Evolutionary conservation across 2,329 filamentous ascomycete species (phyloP), one percentile per base, ranked within the genome.

Genomic region (Pseudogymnoascus sp.): DNA sequence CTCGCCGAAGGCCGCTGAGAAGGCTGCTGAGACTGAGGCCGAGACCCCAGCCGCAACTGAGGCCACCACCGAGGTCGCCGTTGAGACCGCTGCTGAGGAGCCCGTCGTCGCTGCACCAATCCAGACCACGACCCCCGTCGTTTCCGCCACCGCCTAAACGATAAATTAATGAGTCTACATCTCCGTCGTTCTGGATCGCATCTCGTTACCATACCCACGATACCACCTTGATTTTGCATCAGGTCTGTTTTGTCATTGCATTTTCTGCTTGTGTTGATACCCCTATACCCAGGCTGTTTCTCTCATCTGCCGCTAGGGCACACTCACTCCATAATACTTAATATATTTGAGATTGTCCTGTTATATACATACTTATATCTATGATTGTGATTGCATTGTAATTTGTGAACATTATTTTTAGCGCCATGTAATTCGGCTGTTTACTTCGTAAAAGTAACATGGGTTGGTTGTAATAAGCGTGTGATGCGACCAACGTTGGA

Each of bases 211-310:
- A 74, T 73, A 73, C 72, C 70, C 68, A 70, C 71, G 69, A 73
- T 74, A 73, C 72, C 71, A 73, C 71, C 72, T 70, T 71, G 70
- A 68, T 73, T 73, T 71, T 70, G 68, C 70, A 71, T 72, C 70
- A 69, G 65, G 63, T 64, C 65, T 66, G 63, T 69, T 67, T 71
- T 65, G 62, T 66, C 61, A 64, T 67, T 67, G 68, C 69, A 68
- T 70, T 65, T 69, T 68, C 63, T 67, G 68, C 69, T 70, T 69
- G 71, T 72, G 71, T 73, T 74, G 73, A 74, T 74, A 74, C 73
- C 73, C 70, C 71, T 73, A 74, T 74, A 74, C 73, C 72, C 72
- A 73, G 73, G 72, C 71, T 71, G 70, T 73, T 70, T 70, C 70
- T 72, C 70, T 66, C 60, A 72, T 73, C 72, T 73, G 72, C 72